Evolutionary conservation across 176 grass and related monocot species (phyloP), one percentile per base, ranked within the genome.

Genomic region (Triticum urartu): DNA sequence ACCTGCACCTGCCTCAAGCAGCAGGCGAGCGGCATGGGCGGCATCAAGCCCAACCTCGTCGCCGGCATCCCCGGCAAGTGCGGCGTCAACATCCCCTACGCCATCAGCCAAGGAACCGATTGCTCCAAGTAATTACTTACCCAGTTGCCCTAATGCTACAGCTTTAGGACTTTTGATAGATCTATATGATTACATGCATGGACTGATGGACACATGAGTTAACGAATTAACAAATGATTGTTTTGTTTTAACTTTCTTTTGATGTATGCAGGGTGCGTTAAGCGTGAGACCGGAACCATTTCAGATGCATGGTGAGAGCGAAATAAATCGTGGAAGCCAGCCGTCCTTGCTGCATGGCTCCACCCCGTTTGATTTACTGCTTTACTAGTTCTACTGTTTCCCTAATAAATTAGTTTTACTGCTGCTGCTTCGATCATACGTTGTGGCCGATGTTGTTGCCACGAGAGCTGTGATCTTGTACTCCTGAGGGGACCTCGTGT

Each of bases 1-100:
- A 48, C 90, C 26, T 92, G 90, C 83, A 20, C 1, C 62, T 92
- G 90, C 82, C 79, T 92, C 13, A 91, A 91, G 89, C 4, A 13
- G 20, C 80, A 7, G 5, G 67, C 85, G 4, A 14, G 17, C 18
- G 5, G 45, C 9, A 30, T 91, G 9, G 20, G 10, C 59, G 81
- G 81, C 58, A 70, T 91, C 80, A 84, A 9, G 5, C 5, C 81
- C 59, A 26, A 25, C 85, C 71, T 73, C 75, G 68, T 81, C 85
- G 75, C 81, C 26, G 61, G 67, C 42, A 86, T 91, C 89, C 89
- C 89, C 4, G 0, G 12, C 75, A 84, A 79, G 85, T 91, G 89
- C 75, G 64, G 54, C 67, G 89, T 87, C 89, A 74, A 28, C 18
- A 17, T 91, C 24, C 84, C 84, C 11, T 90, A 87, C 85, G 9